phyloP scores from a whole-genome alignment of 2,329 filamentous ascomycete species.

The Nothophoma quercina region DNA sequence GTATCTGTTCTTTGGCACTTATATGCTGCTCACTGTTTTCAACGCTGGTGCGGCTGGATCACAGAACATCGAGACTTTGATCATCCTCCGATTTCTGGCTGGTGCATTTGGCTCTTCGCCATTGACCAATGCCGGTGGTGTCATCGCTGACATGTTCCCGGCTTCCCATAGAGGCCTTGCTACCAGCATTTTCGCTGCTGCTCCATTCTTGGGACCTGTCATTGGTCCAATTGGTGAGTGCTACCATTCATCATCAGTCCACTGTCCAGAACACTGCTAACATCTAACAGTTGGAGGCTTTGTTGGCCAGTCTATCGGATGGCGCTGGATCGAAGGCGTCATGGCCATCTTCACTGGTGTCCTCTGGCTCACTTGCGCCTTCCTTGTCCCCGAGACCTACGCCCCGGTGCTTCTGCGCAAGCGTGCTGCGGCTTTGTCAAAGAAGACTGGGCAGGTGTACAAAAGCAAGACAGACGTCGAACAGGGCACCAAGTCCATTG shows the following conservation, averaged over 20 bases:
- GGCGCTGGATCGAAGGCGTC: constrained; percentile 53
- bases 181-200: constrained; percentile 53
- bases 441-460: constrained; percentile 62
- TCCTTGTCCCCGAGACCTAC: constrained; percentile 66
- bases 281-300: constrained; percentile 36
- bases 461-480: constrained; percentile 56
- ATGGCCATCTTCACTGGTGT: constrained; percentile 60
- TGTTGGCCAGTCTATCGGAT: constrained; percentile 25
- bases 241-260: no score
- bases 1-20: constrained; percentile 48
- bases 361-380: constrained; percentile 39
- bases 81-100: constrained; percentile 57
- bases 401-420: constrained; percentile 67
- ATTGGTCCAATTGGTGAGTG: constrained; percentile 53
- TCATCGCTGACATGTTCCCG: constrained; percentile 24
- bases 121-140: constrained; percentile 55
- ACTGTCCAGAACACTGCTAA: constrained; percentile 34
- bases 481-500: constrained; percentile 10
- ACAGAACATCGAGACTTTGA: constrained; percentile 54
- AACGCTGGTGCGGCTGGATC: constrained; percentile 54
- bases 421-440: constrained; percentile 66
- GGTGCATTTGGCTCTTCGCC: constrained; percentile 53
- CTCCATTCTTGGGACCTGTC: constrained; percentile 57
- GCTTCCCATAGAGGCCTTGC: constrained; percentile 54
- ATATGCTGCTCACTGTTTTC: constrained; percentile 49